These are phyloP conservation scores for Pigoraptor vietnamica DNA, from an alignment of 78 protist species.

Conservation along the genomic window DNA sequence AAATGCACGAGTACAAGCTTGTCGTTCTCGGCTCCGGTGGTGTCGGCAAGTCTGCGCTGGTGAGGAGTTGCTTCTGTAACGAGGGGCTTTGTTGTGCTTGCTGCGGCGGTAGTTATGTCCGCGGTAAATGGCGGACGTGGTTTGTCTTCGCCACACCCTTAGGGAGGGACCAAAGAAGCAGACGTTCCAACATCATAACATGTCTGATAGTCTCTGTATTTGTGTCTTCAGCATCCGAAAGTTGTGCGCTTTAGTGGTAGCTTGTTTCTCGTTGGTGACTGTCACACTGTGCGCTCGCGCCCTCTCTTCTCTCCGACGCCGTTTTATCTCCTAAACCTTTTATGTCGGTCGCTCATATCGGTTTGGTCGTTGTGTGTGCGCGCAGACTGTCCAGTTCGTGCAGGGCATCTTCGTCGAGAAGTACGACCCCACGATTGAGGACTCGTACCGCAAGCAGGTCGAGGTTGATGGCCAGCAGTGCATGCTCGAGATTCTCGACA, in stretches of 20 bases:
- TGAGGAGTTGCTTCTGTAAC: background rate
- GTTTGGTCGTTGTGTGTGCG: background rate
- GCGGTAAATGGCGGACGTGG: background rate
- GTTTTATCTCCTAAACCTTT: conserved; percentile 33
- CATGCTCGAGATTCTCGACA: conserved; percentile 71
- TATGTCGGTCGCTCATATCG: background rate
- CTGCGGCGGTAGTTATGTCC: background rate
- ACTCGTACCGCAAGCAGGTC: conserved; percentile 85
- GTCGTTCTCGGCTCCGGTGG: conserved; percentile 71
- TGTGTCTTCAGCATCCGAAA: too few species aligned
- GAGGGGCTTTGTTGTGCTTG: background rate
- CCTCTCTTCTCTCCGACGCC: too few species aligned
- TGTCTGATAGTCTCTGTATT: too few species aligned
- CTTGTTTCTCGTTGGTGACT: too few species aligned
- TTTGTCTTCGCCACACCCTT: too few species aligned
- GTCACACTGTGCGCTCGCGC: too few species aligned
- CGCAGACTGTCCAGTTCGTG: conserved; percentile 50
- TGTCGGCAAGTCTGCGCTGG: conserved; percentile 61
- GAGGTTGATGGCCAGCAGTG: conserved; percentile 49
- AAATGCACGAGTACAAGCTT: conserved; percentile 46
- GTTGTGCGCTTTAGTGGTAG: too few species aligned
- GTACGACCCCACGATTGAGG: conserved; percentile 97
- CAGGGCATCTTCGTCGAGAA: conserved; percentile 47
- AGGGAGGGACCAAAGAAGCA: too few species aligned
- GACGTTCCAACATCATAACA: too few species aligned